Base-by-base conservation (phyloP, 192 early-diverging fungal genomes). In the Phycomyces blakesleeanus region DNA sequence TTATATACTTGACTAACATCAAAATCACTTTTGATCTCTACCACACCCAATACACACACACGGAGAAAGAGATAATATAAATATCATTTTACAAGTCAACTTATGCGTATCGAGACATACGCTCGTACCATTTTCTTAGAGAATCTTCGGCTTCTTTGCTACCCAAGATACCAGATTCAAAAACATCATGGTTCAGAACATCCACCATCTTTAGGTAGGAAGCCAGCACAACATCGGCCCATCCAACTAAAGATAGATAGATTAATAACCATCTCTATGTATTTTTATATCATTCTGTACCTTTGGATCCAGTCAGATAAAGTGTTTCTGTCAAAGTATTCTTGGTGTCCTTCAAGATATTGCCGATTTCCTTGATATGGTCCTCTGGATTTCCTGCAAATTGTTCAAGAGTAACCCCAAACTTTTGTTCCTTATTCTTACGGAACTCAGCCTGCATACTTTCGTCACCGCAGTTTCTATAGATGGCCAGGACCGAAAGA, bases 211-310 rank as follows among this genome's bases (percentile, higher is more conserved):
- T 62, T 60, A 81, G 67, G 40, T 39, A 66, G 8, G 73, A 59
- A 5, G 68, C 76, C 9, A 81, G 24, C 0, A 71, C 59, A 42
- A 76, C 68, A 53, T 78, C 76, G 5, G 76, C 67, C 65, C 67
- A 81, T 15, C 76, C 71, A 58, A 72, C 79, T 77, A 20, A n/a
- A n/a, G n/a, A n/a, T n/a, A n/a, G n/a, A n/a, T n/a, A 7, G 0
- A 11, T 16, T 61, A 51, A 21, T 21, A 50, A 20, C 20, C 27
- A 5, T n/a, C n/a, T n/a, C n/a, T n/a, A n/a, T n/a, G n/a, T n/a
- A n/a, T n/a, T n/a, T n/a, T n/a, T n/a, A n/a, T n/a, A n/a, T n/a
- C n/a, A 34, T 34, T 26, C 47, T 54, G 71, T 79, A 79, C 77
- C 71, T 20, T 69, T 54, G 25, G 68, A 41, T 55, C 79, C 79